These are phyloP conservation scores for Coemansia javaensis DNA, from an alignment of 192 early-diverging fungal species.

Conservation along the genomic window DNA sequence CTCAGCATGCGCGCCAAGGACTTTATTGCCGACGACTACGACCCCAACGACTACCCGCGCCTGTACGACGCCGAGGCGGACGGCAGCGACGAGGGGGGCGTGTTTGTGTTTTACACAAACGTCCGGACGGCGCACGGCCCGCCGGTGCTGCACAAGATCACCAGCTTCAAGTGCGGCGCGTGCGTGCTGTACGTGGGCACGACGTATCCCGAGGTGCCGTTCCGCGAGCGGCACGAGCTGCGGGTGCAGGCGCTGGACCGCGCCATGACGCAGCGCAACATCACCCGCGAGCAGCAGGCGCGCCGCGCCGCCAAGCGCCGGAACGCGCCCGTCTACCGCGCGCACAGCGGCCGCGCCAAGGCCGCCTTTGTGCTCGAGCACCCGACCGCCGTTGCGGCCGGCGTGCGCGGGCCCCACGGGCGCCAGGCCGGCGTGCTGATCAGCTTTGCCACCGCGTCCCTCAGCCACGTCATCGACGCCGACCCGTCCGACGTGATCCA, in stretches of 20 bases:
- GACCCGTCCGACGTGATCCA: slow-evolving; percentile 19
- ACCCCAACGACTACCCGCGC: slow-evolving; percentile 13
- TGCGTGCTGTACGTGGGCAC: background rate
- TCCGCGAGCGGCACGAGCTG: background rate
- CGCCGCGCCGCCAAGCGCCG: slow-evolving; percentile 4
- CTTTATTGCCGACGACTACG: slow-evolving; percentile 26
- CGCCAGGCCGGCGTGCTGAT: slow-evolving; percentile 12
- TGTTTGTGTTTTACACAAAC: background rate
- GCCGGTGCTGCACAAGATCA: background rate
- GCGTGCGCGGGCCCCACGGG: background rate
- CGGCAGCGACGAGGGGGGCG: background rate
- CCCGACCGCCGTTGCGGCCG: background rate
- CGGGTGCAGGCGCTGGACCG: background rate
- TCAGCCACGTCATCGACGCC: slow-evolving; percentile 23
- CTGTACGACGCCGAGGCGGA: slow-evolving; percentile 20
- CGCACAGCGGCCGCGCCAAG: background rate
- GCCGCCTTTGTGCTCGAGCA: slow-evolving; percentile 20
- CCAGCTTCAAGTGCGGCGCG: background rate
- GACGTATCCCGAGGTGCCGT: background rate
- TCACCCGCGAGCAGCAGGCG: slow-evolving; percentile 3
- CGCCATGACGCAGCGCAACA: background rate
- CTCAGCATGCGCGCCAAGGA: slow-evolving; percentile 10
- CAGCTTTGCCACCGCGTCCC: slow-evolving; percentile 27
- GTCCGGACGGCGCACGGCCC: background rate
- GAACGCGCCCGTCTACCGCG: slow-evolving; percentile 18